A percentile compares a stretch with the other conserved stretches of the same genome.
Evolutionary conservation across 164 flowering plant species (phyloP).

Genomic region (Magnolia kwangsiensis): DNA sequence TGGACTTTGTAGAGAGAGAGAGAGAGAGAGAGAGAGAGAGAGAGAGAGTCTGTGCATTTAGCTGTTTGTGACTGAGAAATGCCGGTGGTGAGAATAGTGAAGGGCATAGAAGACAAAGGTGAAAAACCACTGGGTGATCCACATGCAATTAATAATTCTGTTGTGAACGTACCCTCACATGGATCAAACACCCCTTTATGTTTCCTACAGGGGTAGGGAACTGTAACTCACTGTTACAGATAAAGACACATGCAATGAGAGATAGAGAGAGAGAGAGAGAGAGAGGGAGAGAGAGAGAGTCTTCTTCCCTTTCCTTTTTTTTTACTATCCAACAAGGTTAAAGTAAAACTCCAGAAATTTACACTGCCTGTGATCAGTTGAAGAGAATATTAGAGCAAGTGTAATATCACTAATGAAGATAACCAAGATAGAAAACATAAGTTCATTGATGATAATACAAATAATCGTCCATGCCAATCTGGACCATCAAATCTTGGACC

Average conservation of each 20-base stretch:
- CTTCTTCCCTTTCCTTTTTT: too few species aligned
- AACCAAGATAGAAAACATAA: too few species aligned
- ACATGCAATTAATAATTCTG: slow-evolving; percentile 10
- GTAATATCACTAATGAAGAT: not conserved
- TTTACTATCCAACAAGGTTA: not conserved
- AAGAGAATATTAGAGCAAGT: not conserved
- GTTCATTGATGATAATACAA: too few species aligned
- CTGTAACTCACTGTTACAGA: slow-evolving; percentile 11
- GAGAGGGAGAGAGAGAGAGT: too few species aligned
- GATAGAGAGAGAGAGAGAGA: not conserved
- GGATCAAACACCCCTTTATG: slow-evolving; percentile 8
- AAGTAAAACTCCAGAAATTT: not conserved
- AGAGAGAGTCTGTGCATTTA: not conserved
- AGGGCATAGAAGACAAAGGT: not conserved
- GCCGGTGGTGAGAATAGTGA: not conserved
- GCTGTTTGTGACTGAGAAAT: not conserved
- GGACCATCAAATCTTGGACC: too few species aligned
- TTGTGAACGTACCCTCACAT: slow-evolving; percentile 16
- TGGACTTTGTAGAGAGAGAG: too few species aligned
- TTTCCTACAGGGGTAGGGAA: slow-evolving; percentile 8
- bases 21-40: not conserved
- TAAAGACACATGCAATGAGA: not conserved
- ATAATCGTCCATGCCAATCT: too few species aligned
- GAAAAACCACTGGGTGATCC: not conserved
- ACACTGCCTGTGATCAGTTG: not conserved